Base-by-base conservation (phyloP, 495 filamentous ascomycete species). In the Copromyces sp. region DNA sequence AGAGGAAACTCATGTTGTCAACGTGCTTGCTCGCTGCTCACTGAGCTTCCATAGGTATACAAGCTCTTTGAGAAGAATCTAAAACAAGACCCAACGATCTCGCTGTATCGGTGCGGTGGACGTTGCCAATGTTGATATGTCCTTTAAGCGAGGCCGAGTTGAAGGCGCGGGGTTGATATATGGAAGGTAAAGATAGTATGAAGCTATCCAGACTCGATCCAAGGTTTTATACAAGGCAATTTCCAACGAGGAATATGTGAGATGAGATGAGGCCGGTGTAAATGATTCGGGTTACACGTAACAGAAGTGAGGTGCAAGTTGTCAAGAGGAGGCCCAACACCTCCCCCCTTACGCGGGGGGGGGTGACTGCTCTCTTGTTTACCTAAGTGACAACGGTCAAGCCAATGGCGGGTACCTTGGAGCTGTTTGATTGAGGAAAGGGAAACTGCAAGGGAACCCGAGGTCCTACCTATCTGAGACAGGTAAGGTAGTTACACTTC, bases 1-100 rank as follows among this genome's bases (percentile, higher is more conserved):
- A 75, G 41, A 88, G 79, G 77, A 85, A 87, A 71, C 86, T 82
- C 80, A 84, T 89, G 4, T 37, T 71, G 35, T 20, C 40, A 39
- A 37, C 3, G 39, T 41, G 2, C 9, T 68, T 42, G 20, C 39
- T 68, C 45, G 38, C 44, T n/a, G 6, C 7, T 65, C 29, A 65
- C 53, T 17, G 6, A 65, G 53, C 29, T 65, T 65, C 29, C 5
- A 6, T 14, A 11, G 17, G 6, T 16, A 65, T 65, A 8, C 5
- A 35, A 6, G 29, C 14, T 37, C 2, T 17, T 65, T 2, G 9
- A 29, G 6, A 35, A 9, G 29, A 16, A 37, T 35, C 2, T 6
- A 35, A 17, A 17, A 35, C 24, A 61, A 61, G 6, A 24, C 14
- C 14, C 32, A 9, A 9, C 7, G 6, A 35, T 32, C 14, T 35